Evolutionary conservation across 2,329 filamentous ascomycete species (phyloP).

Genomic region (Ophiostoma novo-ulmi): DNA sequence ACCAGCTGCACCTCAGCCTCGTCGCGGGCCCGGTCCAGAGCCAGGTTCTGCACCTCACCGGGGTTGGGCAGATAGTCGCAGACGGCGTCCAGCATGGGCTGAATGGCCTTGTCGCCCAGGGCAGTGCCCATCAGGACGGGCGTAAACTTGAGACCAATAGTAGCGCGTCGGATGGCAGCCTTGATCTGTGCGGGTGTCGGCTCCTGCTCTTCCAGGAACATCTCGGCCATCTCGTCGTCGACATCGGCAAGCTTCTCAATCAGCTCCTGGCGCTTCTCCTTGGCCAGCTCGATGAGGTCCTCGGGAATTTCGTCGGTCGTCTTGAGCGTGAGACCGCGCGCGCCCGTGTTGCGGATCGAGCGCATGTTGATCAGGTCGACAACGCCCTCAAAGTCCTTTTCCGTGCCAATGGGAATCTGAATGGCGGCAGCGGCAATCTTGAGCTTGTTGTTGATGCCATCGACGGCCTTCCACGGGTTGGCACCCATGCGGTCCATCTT

Average conservation of each 20-base stretch:
- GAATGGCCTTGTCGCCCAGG: conserved; percentile 87
- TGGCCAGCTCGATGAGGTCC: conserved; percentile 67
- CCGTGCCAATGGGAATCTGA: conserved; percentile 87
- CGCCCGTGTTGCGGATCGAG: conserved; percentile 85
- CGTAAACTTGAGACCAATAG: conserved; percentile 83
- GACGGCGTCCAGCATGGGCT: conserved; percentile 92
- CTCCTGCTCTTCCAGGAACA: conserved; percentile 81
- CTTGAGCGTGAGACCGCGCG: conserved; percentile 70
- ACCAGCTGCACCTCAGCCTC: conserved; percentile 82
- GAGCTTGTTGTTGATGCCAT: conserved; percentile 95
- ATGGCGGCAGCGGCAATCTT: conserved; percentile 88
- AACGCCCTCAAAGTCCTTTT: conserved; percentile 88
- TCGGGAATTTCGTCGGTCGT: conserved; percentile 76
- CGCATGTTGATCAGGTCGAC: conserved; percentile 91
- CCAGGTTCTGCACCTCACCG: conserved; percentile 79
- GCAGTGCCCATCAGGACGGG: conserved; percentile 97
- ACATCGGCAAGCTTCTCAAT: conserved; percentile 96
- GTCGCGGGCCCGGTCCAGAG: conserved; percentile 72
- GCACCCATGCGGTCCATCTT: conserved; percentile 99
- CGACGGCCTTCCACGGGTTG: conserved; percentile 95
- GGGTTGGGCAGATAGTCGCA: conserved; percentile 95
- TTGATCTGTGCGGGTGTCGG: conserved; percentile 81
- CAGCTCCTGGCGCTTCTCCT: conserved; percentile 76
- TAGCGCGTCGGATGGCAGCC: conserved; percentile 83
- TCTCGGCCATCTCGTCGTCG: conserved; percentile 93